These are phyloP conservation scores for Toxicodendron radicans DNA, from an alignment of 345 rosid genomes.

Conservation along the genomic window DNA sequence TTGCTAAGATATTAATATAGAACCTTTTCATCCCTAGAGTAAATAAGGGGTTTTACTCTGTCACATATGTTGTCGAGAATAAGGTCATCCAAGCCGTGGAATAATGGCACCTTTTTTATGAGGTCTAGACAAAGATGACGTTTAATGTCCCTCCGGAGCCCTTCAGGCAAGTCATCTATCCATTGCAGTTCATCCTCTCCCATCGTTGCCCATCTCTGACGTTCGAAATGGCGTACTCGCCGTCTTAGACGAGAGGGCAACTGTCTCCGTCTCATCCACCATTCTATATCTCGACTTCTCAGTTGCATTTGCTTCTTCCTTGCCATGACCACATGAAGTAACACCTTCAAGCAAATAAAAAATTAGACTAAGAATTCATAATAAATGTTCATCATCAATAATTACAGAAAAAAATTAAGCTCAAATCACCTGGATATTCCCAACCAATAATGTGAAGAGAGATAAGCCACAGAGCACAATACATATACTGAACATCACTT, in stretches of 20 bases:
- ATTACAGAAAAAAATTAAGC: too few relatives aligned
- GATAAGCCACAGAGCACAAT: slow-evolving; percentile 73
- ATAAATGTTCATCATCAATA: neutral
- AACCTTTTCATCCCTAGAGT: slow-evolving; percentile 90
- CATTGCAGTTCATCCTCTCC: slow-evolving; percentile 77
- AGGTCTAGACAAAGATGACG: slow-evolving; percentile 85
- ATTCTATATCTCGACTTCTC: slow-evolving; percentile 73
- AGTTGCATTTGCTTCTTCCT: slow-evolving; percentile 82
- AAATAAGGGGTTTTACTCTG: slow-evolving; percentile 67
- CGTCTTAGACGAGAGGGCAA: slow-evolving; percentile 71
- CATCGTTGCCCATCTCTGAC: slow-evolving; percentile 66
- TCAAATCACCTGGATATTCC: slow-evolving; percentile 74
- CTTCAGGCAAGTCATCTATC: slow-evolving; percentile 78
- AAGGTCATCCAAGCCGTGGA: slow-evolving; percentile 75
- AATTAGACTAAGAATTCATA: neutral
- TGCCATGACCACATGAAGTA: slow-evolving; percentile 68
- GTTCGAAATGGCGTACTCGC: slow-evolving; percentile 76
- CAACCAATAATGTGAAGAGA: slow-evolving; percentile 81
- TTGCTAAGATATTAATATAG: too few relatives aligned
- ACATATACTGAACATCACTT: slow-evolving; percentile 74
- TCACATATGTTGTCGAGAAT: slow-evolving; percentile 96
- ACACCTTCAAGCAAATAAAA: slow-evolving; percentile 45
- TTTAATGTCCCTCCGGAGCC: slow-evolving; percentile 84
- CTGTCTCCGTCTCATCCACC: slow-evolving; percentile 97
- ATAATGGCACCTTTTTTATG: slow-evolving; percentile 79